Evolutionary conservation across 345 rosid species (phyloP).

Genomic region (Turritis glabra): DNA sequence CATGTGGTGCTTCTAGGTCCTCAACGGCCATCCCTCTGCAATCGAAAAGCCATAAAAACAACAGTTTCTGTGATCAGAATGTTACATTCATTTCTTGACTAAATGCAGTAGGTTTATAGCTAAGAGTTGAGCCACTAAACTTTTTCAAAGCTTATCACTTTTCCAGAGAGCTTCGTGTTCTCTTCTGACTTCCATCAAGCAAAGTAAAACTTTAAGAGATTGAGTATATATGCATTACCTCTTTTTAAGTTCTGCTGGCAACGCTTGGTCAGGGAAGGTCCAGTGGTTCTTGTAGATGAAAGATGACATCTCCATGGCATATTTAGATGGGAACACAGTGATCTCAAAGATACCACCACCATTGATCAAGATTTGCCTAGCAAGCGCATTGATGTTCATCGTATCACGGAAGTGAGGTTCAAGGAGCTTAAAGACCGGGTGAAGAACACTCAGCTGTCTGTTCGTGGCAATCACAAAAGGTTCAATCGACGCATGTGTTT

Average conservation of each 20-base stretch:
- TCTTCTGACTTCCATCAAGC: neutral
- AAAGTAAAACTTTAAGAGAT: neutral
- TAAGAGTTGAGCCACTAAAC: neutral
- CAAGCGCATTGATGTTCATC: conserved; percentile 70
- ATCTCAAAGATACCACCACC: conserved; percentile 63
- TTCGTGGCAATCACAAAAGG: conserved; percentile 75
- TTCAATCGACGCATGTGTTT: conserved; percentile 71
- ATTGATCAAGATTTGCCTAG: conserved; percentile 56
- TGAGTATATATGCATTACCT: conserved; percentile 43
- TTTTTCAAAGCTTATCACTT: neutral
- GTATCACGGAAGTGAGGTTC: conserved; percentile 87
- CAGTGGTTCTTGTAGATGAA: conserved; percentile 50
- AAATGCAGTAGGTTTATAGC: neutral
- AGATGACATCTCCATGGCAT: conserved; percentile 70
- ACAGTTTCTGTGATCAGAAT: neutral
- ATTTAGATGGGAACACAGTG: conserved; percentile 62
- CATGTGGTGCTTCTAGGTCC: conserved; percentile 56
- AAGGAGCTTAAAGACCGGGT: conserved; percentile 75
- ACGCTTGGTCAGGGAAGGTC: conserved; percentile 66
- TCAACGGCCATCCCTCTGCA: conserved; percentile 72
- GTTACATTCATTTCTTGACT: neutral
- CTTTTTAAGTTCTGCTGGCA: conserved; percentile 74
- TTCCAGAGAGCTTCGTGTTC: neutral
- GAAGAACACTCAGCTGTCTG: conserved; percentile 75
- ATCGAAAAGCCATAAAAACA: neutral